Conservation (phyloP, 148 eudicot species). For the Rhododendron williamsianum region DNA sequence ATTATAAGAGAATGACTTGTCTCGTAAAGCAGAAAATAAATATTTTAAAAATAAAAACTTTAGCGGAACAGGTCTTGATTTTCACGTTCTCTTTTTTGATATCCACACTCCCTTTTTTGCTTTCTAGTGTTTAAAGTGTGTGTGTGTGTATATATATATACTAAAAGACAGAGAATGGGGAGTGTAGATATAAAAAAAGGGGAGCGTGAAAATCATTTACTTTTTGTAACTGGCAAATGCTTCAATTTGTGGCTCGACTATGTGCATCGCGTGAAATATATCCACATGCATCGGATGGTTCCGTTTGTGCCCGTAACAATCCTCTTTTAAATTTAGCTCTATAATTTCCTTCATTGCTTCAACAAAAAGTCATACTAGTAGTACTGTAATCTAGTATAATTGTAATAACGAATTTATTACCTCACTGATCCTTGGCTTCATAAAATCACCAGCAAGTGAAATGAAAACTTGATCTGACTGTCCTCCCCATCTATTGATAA, state of each 20-base stretch:
- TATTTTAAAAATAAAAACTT: no score
- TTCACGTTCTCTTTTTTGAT: no score
- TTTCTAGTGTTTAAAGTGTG: no score
- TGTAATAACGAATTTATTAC: slow-evolving; percentile 25
- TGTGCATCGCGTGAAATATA: neutral
- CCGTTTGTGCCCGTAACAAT: neutral
- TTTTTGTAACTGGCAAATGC: neutral
- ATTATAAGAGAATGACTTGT: no score
- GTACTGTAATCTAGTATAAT: neutral
- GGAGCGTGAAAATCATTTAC: no score
- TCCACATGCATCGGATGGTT: neutral
- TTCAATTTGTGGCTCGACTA: neutral
- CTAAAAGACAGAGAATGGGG: no score
- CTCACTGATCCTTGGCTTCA: slow-evolving; percentile 83
- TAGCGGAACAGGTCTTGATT: no score
- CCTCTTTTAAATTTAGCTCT: neutral
- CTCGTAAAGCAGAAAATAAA: no score
- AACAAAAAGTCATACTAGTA: neutral
- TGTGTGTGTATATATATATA: no score
- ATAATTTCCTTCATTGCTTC: neutral
- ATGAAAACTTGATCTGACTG: slow-evolving; percentile 52
- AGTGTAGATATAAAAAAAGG: neutral
- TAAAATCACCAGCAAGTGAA: slow-evolving; percentile 56
- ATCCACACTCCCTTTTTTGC: no score
- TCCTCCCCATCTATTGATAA: slow-evolving; percentile 62